These are phyloP conservation scores for Vitis rotundifolia DNA, from an alignment of 164 flowering plant species.

Conservation along the genomic window DNA sequence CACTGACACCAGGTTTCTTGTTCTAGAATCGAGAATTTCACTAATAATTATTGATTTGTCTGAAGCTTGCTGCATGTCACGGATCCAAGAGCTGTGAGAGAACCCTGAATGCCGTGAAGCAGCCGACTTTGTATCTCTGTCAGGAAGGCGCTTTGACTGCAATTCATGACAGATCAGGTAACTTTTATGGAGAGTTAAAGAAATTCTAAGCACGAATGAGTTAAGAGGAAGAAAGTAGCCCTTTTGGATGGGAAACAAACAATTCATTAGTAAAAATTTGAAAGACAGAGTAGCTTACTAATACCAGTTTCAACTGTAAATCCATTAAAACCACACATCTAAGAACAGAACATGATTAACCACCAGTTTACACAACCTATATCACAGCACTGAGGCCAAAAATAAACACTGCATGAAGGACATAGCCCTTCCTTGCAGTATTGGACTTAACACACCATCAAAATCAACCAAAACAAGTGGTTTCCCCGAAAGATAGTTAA, in stretches of 20 bases:
- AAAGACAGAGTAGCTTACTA: too few relatives aligned
- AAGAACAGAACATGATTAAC: too few relatives aligned
- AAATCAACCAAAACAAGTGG: too few relatives aligned
- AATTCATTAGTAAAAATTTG: neutral
- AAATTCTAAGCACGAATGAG: neutral
- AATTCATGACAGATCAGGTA: conserved; percentile 11
- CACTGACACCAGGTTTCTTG: conserved; percentile 86
- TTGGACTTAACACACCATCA: too few relatives aligned
- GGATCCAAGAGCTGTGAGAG: conserved; percentile 89
- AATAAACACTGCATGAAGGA: too few relatives aligned
- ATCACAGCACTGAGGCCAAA: too few relatives aligned
- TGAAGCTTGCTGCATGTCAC: conserved; percentile 96
- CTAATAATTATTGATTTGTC: conserved; percentile 86
- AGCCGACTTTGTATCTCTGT: conserved; percentile 51
- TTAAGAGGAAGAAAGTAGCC: too few relatives aligned
- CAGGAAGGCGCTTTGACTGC: conserved; percentile 88
- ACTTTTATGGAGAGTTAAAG: conserved; percentile 2
- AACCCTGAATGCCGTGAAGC: conserved; percentile 57
- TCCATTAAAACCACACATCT: too few relatives aligned
- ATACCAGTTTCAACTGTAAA: neutral
- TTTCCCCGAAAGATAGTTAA: too few relatives aligned
- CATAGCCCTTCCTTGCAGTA: too few relatives aligned
- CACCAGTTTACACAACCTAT: too few relatives aligned
- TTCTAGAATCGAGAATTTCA: conserved; percentile 91
- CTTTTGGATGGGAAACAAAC: neutral